A percentile compares a stretch with the other conserved stretches of the same genome.
These are phyloP conservation scores for Earliella scabrosa DNA, from an alignment of 1,284 basidiomycete genomes.

Conservation along the genomic window DNA sequence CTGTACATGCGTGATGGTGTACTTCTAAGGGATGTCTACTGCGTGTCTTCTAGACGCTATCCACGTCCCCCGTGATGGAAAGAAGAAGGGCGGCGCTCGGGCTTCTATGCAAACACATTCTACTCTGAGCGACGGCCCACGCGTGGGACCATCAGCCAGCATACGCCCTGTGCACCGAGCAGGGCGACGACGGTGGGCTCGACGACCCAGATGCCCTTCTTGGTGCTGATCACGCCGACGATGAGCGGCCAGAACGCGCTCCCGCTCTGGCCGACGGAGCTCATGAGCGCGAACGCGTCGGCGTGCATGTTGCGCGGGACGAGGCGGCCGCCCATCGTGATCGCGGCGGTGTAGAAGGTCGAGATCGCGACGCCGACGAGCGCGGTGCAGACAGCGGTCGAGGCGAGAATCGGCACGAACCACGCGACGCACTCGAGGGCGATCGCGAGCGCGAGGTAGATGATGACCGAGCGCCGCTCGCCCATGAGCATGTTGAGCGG, in stretches of 20 bases:
- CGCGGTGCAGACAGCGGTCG: constrained; percentile 39
- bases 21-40: too few species aligned
- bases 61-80: background rate
- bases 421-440: constrained; percentile 36
- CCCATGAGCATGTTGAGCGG: constrained; percentile 36
- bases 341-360: constrained; percentile 39
- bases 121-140: constrained; percentile 22
- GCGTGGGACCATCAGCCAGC: constrained; percentile 33
- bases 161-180: constrained; percentile 32
- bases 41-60: too few species aligned
- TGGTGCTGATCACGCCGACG: constrained; percentile 39
- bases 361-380: constrained; percentile 39
- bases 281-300: constrained; percentile 38
- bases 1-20: too few species aligned
- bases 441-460: constrained; percentile 36
- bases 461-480: constrained; percentile 36
- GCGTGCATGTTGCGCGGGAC: constrained; percentile 38
- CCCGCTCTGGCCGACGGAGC: constrained; percentile 38
- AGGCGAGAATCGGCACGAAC: constrained; percentile 35
- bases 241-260: constrained; percentile 40
- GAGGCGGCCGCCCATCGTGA: constrained; percentile 34
- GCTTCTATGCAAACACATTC: too few species aligned
- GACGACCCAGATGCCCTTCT: constrained; percentile 39
- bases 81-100: too few species aligned
- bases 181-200: constrained; percentile 34